Evolutionary conservation across 805 yeast genomes (phyloP).

Genomic region (Teunomyces tritomae): DNA sequence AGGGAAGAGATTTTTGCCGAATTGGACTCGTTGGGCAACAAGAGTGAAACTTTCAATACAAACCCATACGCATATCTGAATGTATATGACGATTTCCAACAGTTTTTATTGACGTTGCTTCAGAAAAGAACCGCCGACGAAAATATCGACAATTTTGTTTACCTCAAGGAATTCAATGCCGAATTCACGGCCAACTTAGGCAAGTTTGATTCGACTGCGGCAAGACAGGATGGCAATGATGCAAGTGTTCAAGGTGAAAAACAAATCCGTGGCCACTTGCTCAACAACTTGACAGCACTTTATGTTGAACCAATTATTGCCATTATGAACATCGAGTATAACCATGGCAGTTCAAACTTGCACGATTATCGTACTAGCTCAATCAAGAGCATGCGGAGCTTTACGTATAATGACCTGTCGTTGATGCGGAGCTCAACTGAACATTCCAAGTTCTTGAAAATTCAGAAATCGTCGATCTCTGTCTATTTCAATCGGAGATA

Average conservation of each 20-base stretch:
- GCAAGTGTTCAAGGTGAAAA: constrained; percentile 21
- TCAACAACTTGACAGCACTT: constrained; percentile 33
- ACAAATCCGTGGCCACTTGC: constrained; percentile 33
- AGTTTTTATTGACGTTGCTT: constrained; percentile 14
- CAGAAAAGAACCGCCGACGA: constrained; percentile 7
- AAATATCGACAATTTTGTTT: constrained; percentile 11
- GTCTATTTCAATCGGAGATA: constrained; percentile 18
- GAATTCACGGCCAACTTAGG: constrained; percentile 16
- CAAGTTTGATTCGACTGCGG: constrained; percentile 14
- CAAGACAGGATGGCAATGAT: constrained; percentile 16
- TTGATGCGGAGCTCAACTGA: neutral
- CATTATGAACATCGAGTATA: constrained; percentile 26
- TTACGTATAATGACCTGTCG: constrained; percentile 3
- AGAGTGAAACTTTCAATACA: constrained; percentile 7
- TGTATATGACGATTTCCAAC: constrained; percentile 22
- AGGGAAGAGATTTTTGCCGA: constrained; percentile 11
- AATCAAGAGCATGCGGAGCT: constrained; percentile 21
- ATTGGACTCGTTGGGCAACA: constrained; percentile 13
- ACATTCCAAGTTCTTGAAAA: constrained; percentile 5
- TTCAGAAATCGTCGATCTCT: constrained; percentile 16
- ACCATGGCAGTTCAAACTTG: constrained; percentile 31
- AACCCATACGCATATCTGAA: constrained; percentile 21
- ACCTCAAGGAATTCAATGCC: constrained; percentile 15
- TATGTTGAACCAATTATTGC: constrained; percentile 42
- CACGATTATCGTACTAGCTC: constrained; percentile 21